phyloP scores from a whole-genome alignment of 805 yeast species.

The Yamadazyma endophytica region DNA sequence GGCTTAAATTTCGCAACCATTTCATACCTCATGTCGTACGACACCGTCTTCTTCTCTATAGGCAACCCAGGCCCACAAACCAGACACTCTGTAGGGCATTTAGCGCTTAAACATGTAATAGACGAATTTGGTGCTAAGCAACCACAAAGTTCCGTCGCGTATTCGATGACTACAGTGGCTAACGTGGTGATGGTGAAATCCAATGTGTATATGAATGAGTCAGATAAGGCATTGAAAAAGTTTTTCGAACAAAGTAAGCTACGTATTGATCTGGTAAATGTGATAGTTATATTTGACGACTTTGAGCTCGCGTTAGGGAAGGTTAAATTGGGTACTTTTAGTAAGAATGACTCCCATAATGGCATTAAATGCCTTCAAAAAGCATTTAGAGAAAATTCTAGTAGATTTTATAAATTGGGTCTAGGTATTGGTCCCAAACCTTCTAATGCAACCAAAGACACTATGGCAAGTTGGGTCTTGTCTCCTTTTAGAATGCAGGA shows the following conservation, averaged over 20 bases:
- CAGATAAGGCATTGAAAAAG: conserved; percentile 24
- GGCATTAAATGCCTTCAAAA: conserved; percentile 28
- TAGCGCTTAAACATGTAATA: conserved; percentile 23
- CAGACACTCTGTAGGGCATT: conserved; percentile 40
- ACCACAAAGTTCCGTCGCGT: conserved; percentile 22
- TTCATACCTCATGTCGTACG: too few species aligned
- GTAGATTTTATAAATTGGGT: conserved; percentile 26
- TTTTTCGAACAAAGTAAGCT: conserved; percentile 14
- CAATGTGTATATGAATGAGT: conserved; percentile 38
- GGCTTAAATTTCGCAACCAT: too few species aligned
- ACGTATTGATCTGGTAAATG: conserved; percentile 11
- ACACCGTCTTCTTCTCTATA: conserved; percentile 20
- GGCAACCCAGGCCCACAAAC: conserved; percentile 39
- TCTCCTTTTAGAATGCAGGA: conserved; percentile 26
- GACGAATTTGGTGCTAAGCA: conserved; percentile 24
- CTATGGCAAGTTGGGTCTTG: conserved; percentile 41
- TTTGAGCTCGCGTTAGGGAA: conserved; percentile 30
- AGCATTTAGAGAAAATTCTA: conserved; percentile 2
- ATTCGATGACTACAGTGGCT: conserved; percentile 21
- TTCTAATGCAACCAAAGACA: conserved; percentile 23
- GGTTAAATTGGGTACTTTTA: conserved; percentile 24
- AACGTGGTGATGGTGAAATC: conserved; percentile 30
- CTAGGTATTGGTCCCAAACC: conserved; percentile 44
- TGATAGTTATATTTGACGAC: conserved; percentile 34
- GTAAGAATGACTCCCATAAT: conserved; percentile 37